Evolutionary conservation across 768 basidiomycete species (phyloP).

Genomic region (Mrakia blollopis): DNA sequence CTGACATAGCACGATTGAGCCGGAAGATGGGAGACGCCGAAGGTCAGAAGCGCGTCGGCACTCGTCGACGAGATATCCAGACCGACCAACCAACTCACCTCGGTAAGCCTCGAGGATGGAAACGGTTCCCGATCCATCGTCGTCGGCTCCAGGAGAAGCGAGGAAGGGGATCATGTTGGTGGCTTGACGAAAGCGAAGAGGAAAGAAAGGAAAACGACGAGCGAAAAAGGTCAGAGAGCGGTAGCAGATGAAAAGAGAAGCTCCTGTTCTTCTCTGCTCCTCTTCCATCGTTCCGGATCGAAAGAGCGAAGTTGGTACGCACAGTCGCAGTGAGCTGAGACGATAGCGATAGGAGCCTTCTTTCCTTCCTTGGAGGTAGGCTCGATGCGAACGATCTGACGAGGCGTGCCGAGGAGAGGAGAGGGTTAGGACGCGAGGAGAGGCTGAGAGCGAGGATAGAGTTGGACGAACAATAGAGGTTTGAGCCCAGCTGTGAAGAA

Average conservation of each 20-base stretch:
- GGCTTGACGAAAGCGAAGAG: neutral
- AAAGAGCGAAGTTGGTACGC: too few relatives aligned
- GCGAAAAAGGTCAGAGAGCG: too few relatives aligned
- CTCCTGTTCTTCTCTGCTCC: too few relatives aligned
- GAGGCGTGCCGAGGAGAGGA: too few relatives aligned
- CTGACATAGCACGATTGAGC: neutral
- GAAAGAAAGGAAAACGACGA: too few relatives aligned
- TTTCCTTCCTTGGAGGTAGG: conserved; percentile 62
- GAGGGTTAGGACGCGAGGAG: too few relatives aligned
- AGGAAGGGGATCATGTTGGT: conserved; percentile 48
- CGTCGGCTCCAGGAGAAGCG: conserved; percentile 48
- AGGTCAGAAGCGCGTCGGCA: neutral
- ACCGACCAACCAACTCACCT: neutral
- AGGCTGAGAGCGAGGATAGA: too few relatives aligned
- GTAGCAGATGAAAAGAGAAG: too few relatives aligned
- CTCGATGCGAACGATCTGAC: conserved; percentile 60
- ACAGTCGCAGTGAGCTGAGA: conserved; percentile 71
- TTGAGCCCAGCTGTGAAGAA: conserved; percentile 61
- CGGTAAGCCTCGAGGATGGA: conserved; percentile 64
- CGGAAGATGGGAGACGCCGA: neutral
- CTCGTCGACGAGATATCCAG: neutral
- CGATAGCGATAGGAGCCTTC: conserved; percentile 54
- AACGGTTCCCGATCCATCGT: conserved; percentile 62
- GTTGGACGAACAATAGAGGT: conserved; percentile 52
- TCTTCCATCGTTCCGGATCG: too few relatives aligned